Evolutionary conservation across 2,329 filamentous ascomycete species (phyloP), one percentile per base, ranked within the genome.

Genomic region (Neurospora sp.): DNA sequence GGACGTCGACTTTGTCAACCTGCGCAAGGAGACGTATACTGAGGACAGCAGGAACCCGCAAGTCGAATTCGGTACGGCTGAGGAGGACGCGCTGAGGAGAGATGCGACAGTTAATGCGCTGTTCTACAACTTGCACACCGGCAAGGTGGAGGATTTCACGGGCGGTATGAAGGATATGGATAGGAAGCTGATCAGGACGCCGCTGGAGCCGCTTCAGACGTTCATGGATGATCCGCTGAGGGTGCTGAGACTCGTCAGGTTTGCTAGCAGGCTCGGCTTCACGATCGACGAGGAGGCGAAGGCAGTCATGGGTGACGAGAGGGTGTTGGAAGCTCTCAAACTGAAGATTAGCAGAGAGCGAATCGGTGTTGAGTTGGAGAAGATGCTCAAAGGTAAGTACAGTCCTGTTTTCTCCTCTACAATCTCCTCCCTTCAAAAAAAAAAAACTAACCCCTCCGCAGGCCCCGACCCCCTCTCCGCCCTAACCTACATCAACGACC

Each of bases 81-180:
- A 92, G 78, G 93, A 99, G 79, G 95, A 99, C 80, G 95, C 95
- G 2, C 78, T 93, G 74, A 89, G 95, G 28, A 89, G 95, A 67
- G 95, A 99, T 82, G 94, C 95, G 28, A 97, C 93, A 0, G 89
- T 98, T 72, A 99, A 99, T 78, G 93, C 96, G 33, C 87, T 99
- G 73, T 98, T 98, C 81, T 98, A 96, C 83, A 98, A 98, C 76
- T 82, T 99, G 46, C 89, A 94, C 76, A 93, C 90, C 0, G 86
- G 88, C 40, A 76, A 85, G 71, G 86, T 98, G 42, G 95, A 98
- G 79, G 96, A 99, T 78, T 91, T 96, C 72, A 96, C 93, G 0
- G 86, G 86, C 8, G 95, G 96, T 0, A 82, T 96, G 42, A 78
- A 86, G 8, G 95, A 98, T 77, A 88, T 98, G 87, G 79, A 84